Percentiles rank a stretch among this genome's conserved stretches.
Conservation (phyloP, 176 grass and related monocot species). For the Elymus sibiricus region DNA sequence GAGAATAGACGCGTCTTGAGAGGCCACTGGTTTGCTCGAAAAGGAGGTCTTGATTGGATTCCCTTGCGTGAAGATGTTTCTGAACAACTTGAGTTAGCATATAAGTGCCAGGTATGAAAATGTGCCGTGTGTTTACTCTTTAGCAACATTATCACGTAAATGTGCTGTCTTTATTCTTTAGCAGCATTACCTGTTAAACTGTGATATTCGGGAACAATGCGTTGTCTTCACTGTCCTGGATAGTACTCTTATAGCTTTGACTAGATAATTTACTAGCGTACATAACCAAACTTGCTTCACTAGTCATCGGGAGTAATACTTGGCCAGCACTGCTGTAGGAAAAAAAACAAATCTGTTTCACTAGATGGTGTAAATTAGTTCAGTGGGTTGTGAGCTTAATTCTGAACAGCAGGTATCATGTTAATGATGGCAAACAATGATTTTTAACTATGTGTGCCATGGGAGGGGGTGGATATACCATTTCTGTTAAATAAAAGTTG, state of each 20-base stretch:
- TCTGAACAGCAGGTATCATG: background rate
- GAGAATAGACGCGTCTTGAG: slow-evolving; percentile 92
- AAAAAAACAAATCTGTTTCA: slow-evolving; percentile 12
- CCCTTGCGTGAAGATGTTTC: slow-evolving; percentile 92
- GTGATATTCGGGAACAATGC: background rate
- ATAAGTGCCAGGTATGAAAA: slow-evolving; percentile 64
- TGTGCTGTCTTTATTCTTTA: background rate
- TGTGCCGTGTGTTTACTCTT: background rate
- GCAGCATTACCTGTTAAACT: background rate
- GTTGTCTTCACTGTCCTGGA: background rate
- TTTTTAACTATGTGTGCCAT: background rate
- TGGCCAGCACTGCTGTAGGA: background rate
- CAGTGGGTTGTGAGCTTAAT: background rate
- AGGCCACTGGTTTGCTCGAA: slow-evolving; percentile 91
- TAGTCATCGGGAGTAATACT: background rate
- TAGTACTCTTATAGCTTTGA: background rate
- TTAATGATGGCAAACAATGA: background rate
- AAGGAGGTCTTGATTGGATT: slow-evolving; percentile 94
- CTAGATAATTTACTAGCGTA: background rate
- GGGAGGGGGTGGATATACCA: background rate
- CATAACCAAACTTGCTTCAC: slow-evolving; percentile 5
- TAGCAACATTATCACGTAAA: background rate
- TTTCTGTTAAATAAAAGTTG: background rate
- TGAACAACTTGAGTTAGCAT: slow-evolving; percentile 87
- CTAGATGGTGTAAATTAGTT: background rate